A percentile compares a stretch with the other conserved stretches of the same genome.
Evolutionary conservation across 2,329 filamentous ascomycete genomes (phyloP).

Genomic region (Xylariaceae sp.): DNA sequence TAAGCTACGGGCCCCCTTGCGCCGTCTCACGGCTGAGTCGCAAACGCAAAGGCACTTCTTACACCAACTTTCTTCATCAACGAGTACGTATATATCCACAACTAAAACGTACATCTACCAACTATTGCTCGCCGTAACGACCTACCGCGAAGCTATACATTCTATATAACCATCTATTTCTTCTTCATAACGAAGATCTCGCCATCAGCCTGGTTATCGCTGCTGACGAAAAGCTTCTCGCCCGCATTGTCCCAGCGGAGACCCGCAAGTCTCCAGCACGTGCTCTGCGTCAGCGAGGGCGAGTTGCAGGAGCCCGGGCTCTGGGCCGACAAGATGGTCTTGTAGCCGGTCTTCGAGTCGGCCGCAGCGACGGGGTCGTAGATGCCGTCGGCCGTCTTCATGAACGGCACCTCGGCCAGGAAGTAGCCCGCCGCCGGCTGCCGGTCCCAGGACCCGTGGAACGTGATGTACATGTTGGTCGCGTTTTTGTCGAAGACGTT

Average conservation of each 20-base stretch:
- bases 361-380: constrained; percentile 40
- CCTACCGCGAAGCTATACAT: not conserved
- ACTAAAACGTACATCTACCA: no score
- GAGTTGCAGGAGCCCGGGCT: constrained; percentile 52
- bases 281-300: constrained; percentile 33
- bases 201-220: constrained; percentile 54
- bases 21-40: no score
- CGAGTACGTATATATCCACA: no score
- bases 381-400: constrained; percentile 38
- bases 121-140: no score
- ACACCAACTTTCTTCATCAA: no score
- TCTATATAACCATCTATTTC: constrained; percentile 20
- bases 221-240: constrained; percentile 56
- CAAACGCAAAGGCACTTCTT: no score
- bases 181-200: constrained; percentile 47
- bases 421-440: constrained; percentile 45
- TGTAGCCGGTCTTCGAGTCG: constrained; percentile 49
- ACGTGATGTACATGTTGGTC: constrained; percentile 64
- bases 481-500: constrained; percentile 58
- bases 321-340: constrained; percentile 55
- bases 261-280: constrained; percentile 55
- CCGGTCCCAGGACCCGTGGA: constrained; percentile 64
- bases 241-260: constrained; percentile 49
- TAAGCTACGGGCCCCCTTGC: no score
- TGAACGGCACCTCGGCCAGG: constrained; percentile 44